Evolutionary conservation across 2,329 filamentous ascomycete species (phyloP).

Genomic region (Phoma sp.): DNA sequence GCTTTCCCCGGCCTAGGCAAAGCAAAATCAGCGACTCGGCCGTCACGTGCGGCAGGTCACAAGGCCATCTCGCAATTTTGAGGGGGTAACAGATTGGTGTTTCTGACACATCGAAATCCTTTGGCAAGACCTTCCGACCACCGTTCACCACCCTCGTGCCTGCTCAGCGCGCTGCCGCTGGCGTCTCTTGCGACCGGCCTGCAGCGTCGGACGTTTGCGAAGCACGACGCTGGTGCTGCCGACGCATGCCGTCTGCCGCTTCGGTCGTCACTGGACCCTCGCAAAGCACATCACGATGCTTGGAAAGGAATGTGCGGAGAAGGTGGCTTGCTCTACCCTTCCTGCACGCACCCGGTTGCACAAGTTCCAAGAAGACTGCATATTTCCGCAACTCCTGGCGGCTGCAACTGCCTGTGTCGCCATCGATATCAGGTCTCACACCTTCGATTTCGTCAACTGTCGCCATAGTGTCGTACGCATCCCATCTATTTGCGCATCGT

Average conservation of each 20-base stretch:
- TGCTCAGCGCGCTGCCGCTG: slow-evolving; percentile 24
- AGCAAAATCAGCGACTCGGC: slow-evolving; percentile 24
- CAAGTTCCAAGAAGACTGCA: slow-evolving; percentile 21
- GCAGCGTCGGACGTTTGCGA: slow-evolving; percentile 21
- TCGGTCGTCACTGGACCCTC: slow-evolving; percentile 18
- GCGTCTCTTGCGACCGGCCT: slow-evolving; percentile 22
- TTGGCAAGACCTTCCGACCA: slow-evolving; percentile 30
- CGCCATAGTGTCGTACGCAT: slow-evolving; percentile 21
- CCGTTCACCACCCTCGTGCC: slow-evolving; percentile 34
- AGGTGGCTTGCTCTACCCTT: slow-evolving; percentile 27
- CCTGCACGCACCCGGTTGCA: slow-evolving; percentile 12
- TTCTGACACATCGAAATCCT: slow-evolving; percentile 43
- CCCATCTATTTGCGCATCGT: slow-evolving; percentile 8
- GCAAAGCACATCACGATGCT: slow-evolving; percentile 21
- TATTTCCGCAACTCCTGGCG: slow-evolving; percentile 23
- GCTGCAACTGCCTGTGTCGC: slow-evolving; percentile 25
- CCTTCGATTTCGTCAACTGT: slow-evolving; percentile 33
- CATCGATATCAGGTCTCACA: slow-evolving; percentile 29
- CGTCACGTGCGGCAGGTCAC: slow-evolving; percentile 29
- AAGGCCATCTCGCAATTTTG: slow-evolving; percentile 25
- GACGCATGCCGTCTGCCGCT: slow-evolving; percentile 24
- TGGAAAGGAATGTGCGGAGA: slow-evolving; percentile 25
- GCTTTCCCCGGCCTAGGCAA: slow-evolving; percentile 17
- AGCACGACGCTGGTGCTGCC: slow-evolving; percentile 19
- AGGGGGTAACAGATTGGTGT: slow-evolving; percentile 33